Conservation (phyloP, 2,329 filamentous ascomycete genomes). For the Biscogniauxia marginata region DNA sequence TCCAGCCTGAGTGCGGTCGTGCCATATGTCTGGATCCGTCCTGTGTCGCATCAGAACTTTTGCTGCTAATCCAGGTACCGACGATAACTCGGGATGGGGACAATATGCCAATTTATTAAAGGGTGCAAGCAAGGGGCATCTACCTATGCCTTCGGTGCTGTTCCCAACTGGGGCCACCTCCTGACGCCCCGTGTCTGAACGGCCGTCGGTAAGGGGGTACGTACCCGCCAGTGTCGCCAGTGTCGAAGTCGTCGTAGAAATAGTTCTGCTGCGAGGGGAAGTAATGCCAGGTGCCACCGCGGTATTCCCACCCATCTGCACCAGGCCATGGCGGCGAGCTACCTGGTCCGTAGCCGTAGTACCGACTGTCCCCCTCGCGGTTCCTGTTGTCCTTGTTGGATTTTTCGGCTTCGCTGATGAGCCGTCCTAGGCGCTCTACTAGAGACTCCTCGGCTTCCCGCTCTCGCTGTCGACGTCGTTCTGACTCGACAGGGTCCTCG, state of each 20-base stretch:
- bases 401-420: neutral
- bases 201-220: neutral
- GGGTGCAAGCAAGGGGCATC: neutral
- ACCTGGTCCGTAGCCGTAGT: neutral
- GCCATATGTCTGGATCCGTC: neutral
- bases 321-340: neutral
- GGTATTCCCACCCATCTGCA: neutral
- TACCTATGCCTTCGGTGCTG: neutral
- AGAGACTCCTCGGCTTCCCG: neutral
- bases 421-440: neutral
- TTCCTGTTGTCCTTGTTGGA: neutral
- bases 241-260: neutral
- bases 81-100: neutral
- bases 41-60: neutral
- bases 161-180: neutral
- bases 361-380: neutral
- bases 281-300: neutral
- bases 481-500: conserved; percentile 3
- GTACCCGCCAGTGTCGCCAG: neutral
- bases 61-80: neutral
- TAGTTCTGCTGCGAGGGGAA: neutral
- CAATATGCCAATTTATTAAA: neutral
- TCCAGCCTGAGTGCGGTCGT: neutral
- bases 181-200: neutral
- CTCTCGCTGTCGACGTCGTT: conserved; percentile 1